Evolutionary conservation across 2,329 filamentous ascomycete genomes (phyloP).

Genomic region (Claviceps sorghi): DNA sequence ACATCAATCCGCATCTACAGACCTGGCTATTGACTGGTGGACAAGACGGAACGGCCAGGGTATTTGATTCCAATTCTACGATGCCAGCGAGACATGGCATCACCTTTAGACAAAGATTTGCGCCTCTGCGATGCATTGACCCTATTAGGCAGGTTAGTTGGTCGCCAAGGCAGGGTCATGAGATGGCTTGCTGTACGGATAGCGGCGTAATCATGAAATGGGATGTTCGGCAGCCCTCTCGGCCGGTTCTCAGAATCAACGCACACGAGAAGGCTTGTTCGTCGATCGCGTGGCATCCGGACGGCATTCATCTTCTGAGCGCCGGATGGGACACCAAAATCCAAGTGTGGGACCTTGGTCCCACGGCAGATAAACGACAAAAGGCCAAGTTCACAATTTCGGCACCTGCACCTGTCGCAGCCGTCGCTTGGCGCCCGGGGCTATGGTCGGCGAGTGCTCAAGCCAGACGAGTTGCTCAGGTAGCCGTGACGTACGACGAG

Average conservation of each 20-base stretch:
- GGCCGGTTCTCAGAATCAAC: constrained; percentile 43
- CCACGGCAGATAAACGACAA: constrained; percentile 45
- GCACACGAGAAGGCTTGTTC: constrained; percentile 47
- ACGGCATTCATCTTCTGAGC: constrained; percentile 51
- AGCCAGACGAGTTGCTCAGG: constrained; percentile 43
- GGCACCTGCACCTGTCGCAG: constrained; percentile 44
- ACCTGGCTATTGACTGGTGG: constrained; percentile 47
- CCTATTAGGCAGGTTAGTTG: constrained; percentile 47
- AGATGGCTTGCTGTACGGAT: constrained; percentile 51
- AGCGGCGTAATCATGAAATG: constrained; percentile 48
- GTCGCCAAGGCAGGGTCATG: constrained; percentile 46
- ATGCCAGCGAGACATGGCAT: constrained; percentile 33
- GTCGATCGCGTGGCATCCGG: constrained; percentile 52
- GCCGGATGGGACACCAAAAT: constrained; percentile 47
- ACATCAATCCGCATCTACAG: constrained; percentile 45
- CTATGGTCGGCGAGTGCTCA: constrained; percentile 51
- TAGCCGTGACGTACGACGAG: constrained; percentile 49
- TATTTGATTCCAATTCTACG: constrained; percentile 40
- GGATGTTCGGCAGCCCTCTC: constrained; percentile 41
- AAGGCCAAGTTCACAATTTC: constrained; percentile 48
- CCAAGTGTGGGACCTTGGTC: constrained; percentile 51
- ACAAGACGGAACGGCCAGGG: constrained; percentile 48
- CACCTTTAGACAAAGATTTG: constrained; percentile 34
- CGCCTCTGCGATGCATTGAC: constrained; percentile 24
- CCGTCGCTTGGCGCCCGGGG: constrained; percentile 48